These are phyloP conservation scores for Prunus padus DNA, from an alignment of 306 rosid species.

Conservation along the genomic window DNA sequence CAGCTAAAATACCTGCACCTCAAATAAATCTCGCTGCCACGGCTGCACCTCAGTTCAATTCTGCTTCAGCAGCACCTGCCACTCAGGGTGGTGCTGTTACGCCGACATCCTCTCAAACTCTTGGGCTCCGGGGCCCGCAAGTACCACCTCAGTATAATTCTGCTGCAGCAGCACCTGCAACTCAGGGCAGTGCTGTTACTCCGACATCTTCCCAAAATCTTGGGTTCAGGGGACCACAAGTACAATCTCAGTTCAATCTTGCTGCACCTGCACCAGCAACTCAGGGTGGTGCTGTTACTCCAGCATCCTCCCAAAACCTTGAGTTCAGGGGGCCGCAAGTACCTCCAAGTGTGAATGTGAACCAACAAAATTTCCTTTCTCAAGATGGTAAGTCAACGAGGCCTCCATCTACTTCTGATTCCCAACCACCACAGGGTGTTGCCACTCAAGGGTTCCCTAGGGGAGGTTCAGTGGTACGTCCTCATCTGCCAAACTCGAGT, in stretches of 20 bases:
- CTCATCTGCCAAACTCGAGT: slow-evolving; percentile 34
- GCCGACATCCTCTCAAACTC: slow-evolving; percentile 46
- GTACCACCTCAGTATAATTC: slow-evolving; percentile 44
- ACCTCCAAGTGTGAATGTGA: slow-evolving; percentile 38
- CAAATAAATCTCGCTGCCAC: slow-evolving; percentile 57
- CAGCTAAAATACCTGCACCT: slow-evolving; percentile 96
- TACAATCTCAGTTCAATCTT: slow-evolving; percentile 44
- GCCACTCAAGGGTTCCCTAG: slow-evolving; percentile 51
- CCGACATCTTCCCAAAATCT: slow-evolving; percentile 45
- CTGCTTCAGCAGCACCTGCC: slow-evolving; percentile 43
- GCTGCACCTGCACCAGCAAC: slow-evolving; percentile 40
- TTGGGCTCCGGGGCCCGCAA: slow-evolving; percentile 48
- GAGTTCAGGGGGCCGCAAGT: slow-evolving; percentile 48
- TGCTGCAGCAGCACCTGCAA: slow-evolving; percentile 41
- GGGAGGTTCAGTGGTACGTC: slow-evolving; percentile 34
- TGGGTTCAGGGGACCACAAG: slow-evolving; percentile 49
- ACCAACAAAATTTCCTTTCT: slow-evolving; percentile 44
- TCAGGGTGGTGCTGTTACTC: slow-evolving; percentile 39
- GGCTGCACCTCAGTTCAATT: slow-evolving; percentile 43
- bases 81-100: slow-evolving; percentile 40
- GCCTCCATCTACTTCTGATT: slow-evolving; percentile 49
- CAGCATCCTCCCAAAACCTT: slow-evolving; percentile 45
- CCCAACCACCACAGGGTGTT: slow-evolving; percentile 36
- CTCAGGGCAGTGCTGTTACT: slow-evolving; percentile 42
- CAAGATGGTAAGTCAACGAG: slow-evolving; percentile 37